A percentile compares a stretch with the other conserved stretches of the same genome.
Conservation (phyloP, 2,329 filamentous ascomycete species). For the Talaromyces sp. region DNA sequence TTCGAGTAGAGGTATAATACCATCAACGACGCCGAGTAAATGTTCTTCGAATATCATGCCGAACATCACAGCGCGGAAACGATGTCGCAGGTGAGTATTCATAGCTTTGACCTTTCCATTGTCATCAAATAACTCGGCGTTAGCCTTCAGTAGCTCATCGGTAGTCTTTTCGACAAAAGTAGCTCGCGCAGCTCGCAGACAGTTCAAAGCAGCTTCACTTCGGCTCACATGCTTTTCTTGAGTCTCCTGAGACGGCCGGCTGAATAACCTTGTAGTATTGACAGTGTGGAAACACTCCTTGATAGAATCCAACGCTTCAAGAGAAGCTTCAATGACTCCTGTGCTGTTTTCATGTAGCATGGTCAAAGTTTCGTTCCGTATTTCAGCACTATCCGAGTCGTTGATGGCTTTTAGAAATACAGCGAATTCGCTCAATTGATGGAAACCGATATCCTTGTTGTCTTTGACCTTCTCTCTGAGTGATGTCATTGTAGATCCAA, state of each 20-base stretch:
- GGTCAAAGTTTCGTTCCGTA: slow-evolving; percentile 33
- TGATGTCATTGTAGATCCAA: neutral
- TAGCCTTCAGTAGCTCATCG: slow-evolving; percentile 39
- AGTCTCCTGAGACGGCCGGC: slow-evolving; percentile 23
- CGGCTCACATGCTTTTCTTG: slow-evolving; percentile 24
- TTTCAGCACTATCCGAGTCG: slow-evolving; percentile 35
- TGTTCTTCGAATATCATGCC: slow-evolving; percentile 51
- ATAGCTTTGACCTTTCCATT: slow-evolving; percentile 36
- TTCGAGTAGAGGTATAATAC: slow-evolving; percentile 37
- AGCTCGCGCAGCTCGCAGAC: slow-evolving; percentile 27
- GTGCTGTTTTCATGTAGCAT: slow-evolving; percentile 31
- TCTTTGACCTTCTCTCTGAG: neutral
- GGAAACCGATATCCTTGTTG: slow-evolving; percentile 25
- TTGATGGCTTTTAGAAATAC: slow-evolving; percentile 39
- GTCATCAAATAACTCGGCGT: slow-evolving; percentile 42
- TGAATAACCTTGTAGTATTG: slow-evolving; percentile 30
- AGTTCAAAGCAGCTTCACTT: slow-evolving; percentile 23
- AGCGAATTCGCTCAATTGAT: slow-evolving; percentile 33
- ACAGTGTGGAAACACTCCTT: slow-evolving; percentile 30
- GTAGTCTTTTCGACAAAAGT: slow-evolving; percentile 36
- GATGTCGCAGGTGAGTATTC: slow-evolving; percentile 23
- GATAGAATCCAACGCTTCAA: slow-evolving; percentile 24
- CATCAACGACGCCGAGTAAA: slow-evolving; percentile 29
- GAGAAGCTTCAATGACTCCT: slow-evolving; percentile 28
- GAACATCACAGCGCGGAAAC: slow-evolving; percentile 43